Conservation (phyloP, 2,329 filamentous ascomycete genomes). For the Lasiodiplodia hormozganensis region DNA sequence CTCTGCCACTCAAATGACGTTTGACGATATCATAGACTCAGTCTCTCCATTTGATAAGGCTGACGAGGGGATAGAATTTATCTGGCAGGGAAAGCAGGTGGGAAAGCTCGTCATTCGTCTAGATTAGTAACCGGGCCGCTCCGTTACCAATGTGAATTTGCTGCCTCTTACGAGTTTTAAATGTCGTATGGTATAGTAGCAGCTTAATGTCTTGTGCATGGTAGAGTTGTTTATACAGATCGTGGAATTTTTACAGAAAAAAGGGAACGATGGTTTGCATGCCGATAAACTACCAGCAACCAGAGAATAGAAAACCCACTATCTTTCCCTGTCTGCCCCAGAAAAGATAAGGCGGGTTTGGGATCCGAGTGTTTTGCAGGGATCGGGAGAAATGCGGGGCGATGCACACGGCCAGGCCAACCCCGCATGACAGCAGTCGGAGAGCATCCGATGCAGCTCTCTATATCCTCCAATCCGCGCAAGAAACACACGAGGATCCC, state of each 20-base stretch:
- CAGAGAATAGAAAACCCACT: too few species aligned
- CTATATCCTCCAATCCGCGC: neutral
- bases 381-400: neutral
- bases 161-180: neutral
- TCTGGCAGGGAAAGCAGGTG: neutral
- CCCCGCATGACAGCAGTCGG: neutral
- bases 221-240: too few species aligned
- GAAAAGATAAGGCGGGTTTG: neutral
- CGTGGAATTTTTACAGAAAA: too few species aligned
- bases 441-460: neutral
- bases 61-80: neutral
- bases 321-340: too few species aligned
- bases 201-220: too few species aligned
- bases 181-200: too few species aligned
- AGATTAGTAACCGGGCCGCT: too few species aligned
- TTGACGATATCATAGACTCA: neutral
- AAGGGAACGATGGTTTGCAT: too few species aligned
- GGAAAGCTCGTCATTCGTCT: constrained; percentile 5
- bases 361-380: neutral
- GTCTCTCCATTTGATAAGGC: neutral
- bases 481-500: neutral
- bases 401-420: too few species aligned
- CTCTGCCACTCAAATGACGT: neutral
- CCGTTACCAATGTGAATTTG: too few species aligned
- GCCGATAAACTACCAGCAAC: too few species aligned